These are phyloP conservation scores for Candida succiphila DNA, from an alignment of 805 yeast genomes.

Conservation along the genomic window DNA sequence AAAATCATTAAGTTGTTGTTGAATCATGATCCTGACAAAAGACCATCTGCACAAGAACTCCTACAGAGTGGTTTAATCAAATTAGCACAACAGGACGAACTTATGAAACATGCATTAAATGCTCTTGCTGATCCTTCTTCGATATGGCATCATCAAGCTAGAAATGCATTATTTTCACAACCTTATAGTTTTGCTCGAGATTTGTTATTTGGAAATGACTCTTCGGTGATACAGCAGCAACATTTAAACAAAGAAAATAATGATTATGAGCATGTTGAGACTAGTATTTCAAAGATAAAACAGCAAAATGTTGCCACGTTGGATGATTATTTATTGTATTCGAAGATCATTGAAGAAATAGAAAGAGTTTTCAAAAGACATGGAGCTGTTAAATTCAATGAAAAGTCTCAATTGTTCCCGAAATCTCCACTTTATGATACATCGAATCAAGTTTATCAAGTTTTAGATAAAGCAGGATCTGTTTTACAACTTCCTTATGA, in stretches of 20 bases:
- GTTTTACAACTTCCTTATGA: slow-evolving; percentile 87
- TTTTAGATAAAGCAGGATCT: slow-evolving; percentile 78
- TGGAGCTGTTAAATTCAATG: slow-evolving; percentile 69
- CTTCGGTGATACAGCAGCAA: slow-evolving; percentile 1
- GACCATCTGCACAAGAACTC: slow-evolving; percentile 76
- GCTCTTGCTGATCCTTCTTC: slow-evolving; percentile 84
- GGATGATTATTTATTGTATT: slow-evolving; percentile 43
- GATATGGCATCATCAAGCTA: slow-evolving; percentile 89
- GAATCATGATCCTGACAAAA: slow-evolving; percentile 64
- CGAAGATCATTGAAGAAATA: slow-evolving; percentile 51
- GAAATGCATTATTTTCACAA: slow-evolving; percentile 77
- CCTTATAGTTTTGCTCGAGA: slow-evolving; percentile 82
- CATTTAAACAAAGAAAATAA: background rate
- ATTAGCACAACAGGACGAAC: slow-evolving; percentile 81
- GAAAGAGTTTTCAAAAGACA: slow-evolving; percentile 61
- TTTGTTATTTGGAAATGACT: slow-evolving; percentile 59
- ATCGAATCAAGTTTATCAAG: slow-evolving; percentile 61
- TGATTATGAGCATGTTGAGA: background rate
- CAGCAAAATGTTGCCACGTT: slow-evolving; percentile 18
- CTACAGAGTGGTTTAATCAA: slow-evolving; percentile 79
- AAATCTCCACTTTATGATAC: slow-evolving; percentile 62
- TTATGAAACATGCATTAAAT: slow-evolving; percentile 78
- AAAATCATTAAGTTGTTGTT: slow-evolving; percentile 57
- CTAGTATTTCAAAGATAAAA: background rate
- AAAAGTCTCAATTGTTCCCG: slow-evolving; percentile 69